Evolutionary conservation across 2,329 filamentous ascomycete species (phyloP).

Genomic region (Aspergillus oerlinghausenensis): DNA sequence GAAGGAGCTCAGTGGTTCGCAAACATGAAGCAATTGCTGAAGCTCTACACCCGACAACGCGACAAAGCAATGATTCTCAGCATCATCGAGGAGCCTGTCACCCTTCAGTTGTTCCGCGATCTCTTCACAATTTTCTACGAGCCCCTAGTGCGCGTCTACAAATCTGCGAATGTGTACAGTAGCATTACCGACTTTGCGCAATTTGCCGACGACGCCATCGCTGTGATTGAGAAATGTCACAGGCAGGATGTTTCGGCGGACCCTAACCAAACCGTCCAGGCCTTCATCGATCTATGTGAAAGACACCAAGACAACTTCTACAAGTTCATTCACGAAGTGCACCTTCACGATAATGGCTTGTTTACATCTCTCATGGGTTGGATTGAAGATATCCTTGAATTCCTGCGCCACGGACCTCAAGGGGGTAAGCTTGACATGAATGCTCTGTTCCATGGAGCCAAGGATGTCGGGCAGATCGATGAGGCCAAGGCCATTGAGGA

Average conservation of each 20-base stretch:
- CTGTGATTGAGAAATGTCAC: conserved; percentile 65
- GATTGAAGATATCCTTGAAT: conserved; percentile 93
- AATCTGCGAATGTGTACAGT: conserved; percentile 96
- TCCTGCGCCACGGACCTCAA: conserved; percentile 76
- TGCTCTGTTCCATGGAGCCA: conserved; percentile 77
- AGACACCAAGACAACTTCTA: conserved; percentile 96
- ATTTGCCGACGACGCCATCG: conserved; percentile 90
- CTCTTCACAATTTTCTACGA: conserved; percentile 99
- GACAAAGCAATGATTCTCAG: conserved; percentile 97
- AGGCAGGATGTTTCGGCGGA: conserved; percentile 83
- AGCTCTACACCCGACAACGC: conserved; percentile 82
- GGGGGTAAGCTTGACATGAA: conserved; percentile 93
- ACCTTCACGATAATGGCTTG: conserved; percentile 91
- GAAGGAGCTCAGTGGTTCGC: conserved; percentile 90
- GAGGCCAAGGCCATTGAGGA: conserved; percentile 69
- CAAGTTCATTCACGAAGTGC: conserved; percentile 98
- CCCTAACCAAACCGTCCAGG: conserved; percentile 95
- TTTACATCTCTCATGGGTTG: conserved; percentile 96
- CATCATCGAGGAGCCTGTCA: conserved; percentile 95
- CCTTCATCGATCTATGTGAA: conserved; percentile 94
- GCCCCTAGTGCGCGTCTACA: conserved; percentile 93
- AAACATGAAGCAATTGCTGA: conserved; percentile 88
- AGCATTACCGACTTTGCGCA: conserved; percentile 93
- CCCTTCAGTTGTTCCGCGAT: conserved; percentile 90
- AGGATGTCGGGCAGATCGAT: conserved; percentile 64